Evolutionary conservation across 1,284 basidiomycete species (phyloP), one percentile per base, ranked within the genome.

Genomic region (Pseudozyma thailandica): DNA sequence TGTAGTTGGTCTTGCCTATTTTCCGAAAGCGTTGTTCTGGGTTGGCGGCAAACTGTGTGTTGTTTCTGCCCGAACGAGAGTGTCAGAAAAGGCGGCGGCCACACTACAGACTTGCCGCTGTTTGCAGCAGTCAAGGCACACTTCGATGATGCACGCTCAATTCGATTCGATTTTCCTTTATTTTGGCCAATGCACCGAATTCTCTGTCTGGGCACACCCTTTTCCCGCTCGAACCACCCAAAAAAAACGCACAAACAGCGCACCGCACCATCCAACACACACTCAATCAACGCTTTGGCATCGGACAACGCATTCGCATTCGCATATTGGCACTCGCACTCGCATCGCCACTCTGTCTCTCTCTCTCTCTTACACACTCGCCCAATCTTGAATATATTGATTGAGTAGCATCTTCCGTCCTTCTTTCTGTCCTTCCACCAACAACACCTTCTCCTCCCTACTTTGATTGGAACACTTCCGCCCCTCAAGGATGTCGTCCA

Each of bases 401-500:
- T 43, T 31, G 47, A 38, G 23, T 8, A 30, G 4, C 18, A 42
- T 23, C 8, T 20, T 39, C 30, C 7, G 31, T 37, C 30, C 13
- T 2, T 44, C 30, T 8, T 18, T 31, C 33, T n/a, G 28, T 38
- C 21, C 21, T 38, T 27, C 39, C 57, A 49, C 44, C 42, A 49
- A n/a, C 49, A 31, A 27, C 44, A 39, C 49, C 18, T 26, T 25
- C 18, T 31, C 26, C 23, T 35, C 39, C 31, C 16, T 27, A 21
- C 10, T 41, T 35, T n/a, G 31, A 18, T 49, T 21, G 38, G 39
- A 41, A 23, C 28, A 27, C 20, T 15, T 7, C 46, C 28, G 16
- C 10, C 28, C 46, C 39, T 45, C 31, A 56, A 72, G 21, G n/a
- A 73, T 73, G 71, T 72, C 70, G 20, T 72, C 70, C 35, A 63